Conservation (phyloP, 2,329 filamentous ascomycete species). For the Dactylellina haptotyla region DNA sequence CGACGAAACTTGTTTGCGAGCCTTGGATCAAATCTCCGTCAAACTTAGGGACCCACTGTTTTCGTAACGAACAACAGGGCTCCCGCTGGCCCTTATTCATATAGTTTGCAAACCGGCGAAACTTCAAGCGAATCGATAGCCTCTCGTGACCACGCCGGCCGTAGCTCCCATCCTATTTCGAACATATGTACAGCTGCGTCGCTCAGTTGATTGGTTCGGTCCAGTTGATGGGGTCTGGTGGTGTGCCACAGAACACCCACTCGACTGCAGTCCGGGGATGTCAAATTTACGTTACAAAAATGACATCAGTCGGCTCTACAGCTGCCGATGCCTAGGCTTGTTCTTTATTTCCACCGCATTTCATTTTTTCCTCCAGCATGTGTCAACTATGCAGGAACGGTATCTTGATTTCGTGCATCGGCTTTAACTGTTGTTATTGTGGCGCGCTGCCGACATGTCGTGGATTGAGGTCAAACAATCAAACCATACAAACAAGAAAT, state of each 20-base stretch:
- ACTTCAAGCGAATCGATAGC: constrained; percentile 20
- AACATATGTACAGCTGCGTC: constrained; percentile 24
- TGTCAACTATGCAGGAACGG: background rate
- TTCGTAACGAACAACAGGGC: constrained; percentile 12
- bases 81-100: background rate
- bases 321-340: background rate
- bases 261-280: background rate
- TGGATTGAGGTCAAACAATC: background rate
- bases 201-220: constrained; percentile 30
- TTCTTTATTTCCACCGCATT: background rate
- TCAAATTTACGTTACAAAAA: background rate
- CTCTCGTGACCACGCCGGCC: constrained; percentile 28
- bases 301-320: background rate
- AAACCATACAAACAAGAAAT: background rate
- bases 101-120: background rate
- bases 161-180: constrained; percentile 31
- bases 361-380: background rate
- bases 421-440: no score
- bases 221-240: background rate
- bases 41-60: constrained; percentile 41
- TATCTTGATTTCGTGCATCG: background rate
- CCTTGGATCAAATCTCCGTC: constrained; percentile 48
- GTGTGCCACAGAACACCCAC: no score
- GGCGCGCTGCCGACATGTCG: background rate
- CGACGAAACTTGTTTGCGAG: constrained; percentile 22